Base-by-base conservation (phyloP, 176 grass and related monocot genomes). In the Musa troglodytarum region DNA sequence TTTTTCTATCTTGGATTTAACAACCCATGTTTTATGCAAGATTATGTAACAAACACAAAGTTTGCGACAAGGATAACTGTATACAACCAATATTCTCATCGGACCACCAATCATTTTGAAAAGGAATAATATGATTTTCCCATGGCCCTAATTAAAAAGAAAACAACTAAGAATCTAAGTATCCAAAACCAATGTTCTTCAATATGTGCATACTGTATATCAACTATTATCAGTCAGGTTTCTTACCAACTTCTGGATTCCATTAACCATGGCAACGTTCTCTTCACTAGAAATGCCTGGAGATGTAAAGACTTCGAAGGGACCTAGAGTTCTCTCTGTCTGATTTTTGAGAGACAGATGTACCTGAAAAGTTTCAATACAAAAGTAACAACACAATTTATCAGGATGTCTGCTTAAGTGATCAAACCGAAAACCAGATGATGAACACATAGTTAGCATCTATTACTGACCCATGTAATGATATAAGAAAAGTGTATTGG, bases 201-300 rank as follows among this genome's bases (percentile, higher is more conserved):
- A 4, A 43, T 43, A 43, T 43, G 3, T 43, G 34, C 34, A 43
- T 43, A 64, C 25, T 22, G 19, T 64, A 22, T 64, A 20, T 17
- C 7, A 72, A 72, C 28, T 17, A 77, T 58, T 52, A 76, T 72
- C 61, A 61, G 81, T 24, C 58, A 78, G 10, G 61, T 25, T 78
- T 83, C 95, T 74, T 86, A 99, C 95, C 90, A 91, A 79, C 58
- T 99, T 99, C 63, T 99, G 90, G 73, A 91, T 81, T 84, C 95
- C 95, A 86, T 99, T 94, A 53, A 94, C 73, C 83, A 94, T 79
- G 82, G 94, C 86, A 87, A 50, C 13, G 76, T 86, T 94, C 25
- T 89, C 88, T 70, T 87, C 90, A 79, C 76, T 74, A 64, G 82
- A 72, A 62, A 87, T 73, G 58, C 82, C 82, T 76, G 84, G 78